Conservation (phyloP, 129 eudicot genomes). For the Pulicaria dysenterica region DNA sequence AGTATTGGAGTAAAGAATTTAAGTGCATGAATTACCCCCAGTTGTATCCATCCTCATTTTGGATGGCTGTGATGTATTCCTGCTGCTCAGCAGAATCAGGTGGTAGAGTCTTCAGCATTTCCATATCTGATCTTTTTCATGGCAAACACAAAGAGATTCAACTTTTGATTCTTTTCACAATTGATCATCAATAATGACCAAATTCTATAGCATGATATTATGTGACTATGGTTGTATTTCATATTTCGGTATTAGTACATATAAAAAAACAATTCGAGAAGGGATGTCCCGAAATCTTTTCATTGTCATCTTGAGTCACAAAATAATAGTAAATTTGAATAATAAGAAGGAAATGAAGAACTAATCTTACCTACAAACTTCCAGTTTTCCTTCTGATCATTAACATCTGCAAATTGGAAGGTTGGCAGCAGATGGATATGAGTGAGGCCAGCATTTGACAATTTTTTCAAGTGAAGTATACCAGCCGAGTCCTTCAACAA, state of each 20-base stretch:
- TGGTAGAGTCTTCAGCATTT: constrained; percentile 66
- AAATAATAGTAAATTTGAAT: background rate
- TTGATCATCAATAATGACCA: too few species aligned
- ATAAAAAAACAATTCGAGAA: too few species aligned
- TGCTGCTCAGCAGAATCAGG: constrained; percentile 94
- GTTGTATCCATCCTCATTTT: constrained; percentile 82
- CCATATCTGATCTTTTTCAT: constrained; percentile 53
- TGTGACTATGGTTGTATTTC: too few species aligned
- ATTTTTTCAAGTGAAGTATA: constrained; percentile 66
- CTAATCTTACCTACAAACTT: constrained; percentile 59
- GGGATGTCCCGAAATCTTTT: too few species aligned
- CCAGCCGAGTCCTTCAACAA: constrained; percentile 88
- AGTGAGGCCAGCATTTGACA: constrained; percentile 85
- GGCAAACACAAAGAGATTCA: constrained; percentile 21
- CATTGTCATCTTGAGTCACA: too few species aligned
- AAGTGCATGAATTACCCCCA: constrained; percentile 72
- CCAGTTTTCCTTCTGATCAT: constrained; percentile 85
- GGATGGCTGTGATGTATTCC: constrained; percentile 73
- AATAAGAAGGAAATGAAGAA: constrained; percentile 18
- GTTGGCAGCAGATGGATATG: constrained; percentile 94
- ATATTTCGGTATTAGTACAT: too few species aligned
- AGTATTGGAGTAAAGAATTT: background rate
- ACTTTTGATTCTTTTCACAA: background rate
- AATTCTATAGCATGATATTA: too few species aligned
- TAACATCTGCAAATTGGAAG: constrained; percentile 86